Conservation (phyloP, 2,329 filamentous ascomycete genomes). For the Lojkania enalia region DNA sequence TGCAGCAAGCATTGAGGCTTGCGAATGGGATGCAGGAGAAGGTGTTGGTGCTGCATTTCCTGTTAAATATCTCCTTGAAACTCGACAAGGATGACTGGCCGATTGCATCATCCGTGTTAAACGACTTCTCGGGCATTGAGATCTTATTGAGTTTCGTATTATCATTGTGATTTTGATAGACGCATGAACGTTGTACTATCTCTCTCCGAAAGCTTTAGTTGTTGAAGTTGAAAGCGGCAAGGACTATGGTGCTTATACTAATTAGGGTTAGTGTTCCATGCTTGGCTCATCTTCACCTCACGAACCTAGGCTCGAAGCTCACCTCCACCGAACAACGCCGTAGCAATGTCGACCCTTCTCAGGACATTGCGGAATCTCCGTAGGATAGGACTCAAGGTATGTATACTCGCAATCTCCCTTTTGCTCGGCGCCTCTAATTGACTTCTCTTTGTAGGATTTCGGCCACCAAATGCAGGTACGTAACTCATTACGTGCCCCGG, state of each 20-base stretch:
- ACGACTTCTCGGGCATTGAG: constrained; percentile 23
- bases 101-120: constrained; percentile 22
- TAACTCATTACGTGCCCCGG: constrained; percentile 38
- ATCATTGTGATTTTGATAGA: constrained; percentile 31
- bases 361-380: constrained; percentile 87
- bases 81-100: constrained; percentile 18
- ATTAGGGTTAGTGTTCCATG: too few species aligned
- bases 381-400: constrained; percentile 84
- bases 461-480: constrained; percentile 91
- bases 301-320: constrained; percentile 10
- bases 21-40: constrained; percentile 49
- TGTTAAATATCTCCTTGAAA: constrained; percentile 39
- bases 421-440: constrained; percentile 35
- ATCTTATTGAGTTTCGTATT: constrained; percentile 35
- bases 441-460: constrained; percentile 67
- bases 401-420: constrained; percentile 22
- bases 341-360: constrained; percentile 84
- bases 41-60: constrained; percentile 32
- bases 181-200: not conserved
- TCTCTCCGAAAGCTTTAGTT: too few species aligned
- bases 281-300: constrained; percentile 9
- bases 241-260: too few species aligned
- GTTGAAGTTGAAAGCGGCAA: constrained; percentile 22
- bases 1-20: constrained; percentile 57
- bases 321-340: constrained; percentile 25